Conservation (phyloP, 2,329 filamentous ascomycete genomes). For the Claviceps arundinis region DNA sequence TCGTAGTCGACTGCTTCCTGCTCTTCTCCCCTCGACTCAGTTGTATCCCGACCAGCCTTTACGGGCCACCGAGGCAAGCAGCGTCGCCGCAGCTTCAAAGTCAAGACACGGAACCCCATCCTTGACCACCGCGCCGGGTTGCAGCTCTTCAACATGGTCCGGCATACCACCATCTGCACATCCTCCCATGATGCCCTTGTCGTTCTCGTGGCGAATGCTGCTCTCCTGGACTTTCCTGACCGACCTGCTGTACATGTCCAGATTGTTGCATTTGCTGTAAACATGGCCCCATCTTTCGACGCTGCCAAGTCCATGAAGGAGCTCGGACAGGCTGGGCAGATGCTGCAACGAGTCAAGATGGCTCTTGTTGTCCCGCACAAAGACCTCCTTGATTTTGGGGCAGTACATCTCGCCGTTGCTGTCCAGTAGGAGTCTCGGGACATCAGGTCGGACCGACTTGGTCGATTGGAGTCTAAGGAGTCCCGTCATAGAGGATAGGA, state of each 20-base stretch:
- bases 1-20: no score
- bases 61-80: slow-evolving; percentile 2
- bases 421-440: slow-evolving; percentile 3
- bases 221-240: background rate
- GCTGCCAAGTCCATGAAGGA: slow-evolving; percentile 4
- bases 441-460: slow-evolving; percentile 3
- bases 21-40: background rate
- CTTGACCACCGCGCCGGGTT: background rate
- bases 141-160: slow-evolving; percentile 11
- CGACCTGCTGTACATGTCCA: slow-evolving; percentile 12
- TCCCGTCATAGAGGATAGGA: slow-evolving; percentile 8
- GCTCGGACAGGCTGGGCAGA: slow-evolving; percentile 14
- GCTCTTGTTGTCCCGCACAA: slow-evolving; percentile 15
- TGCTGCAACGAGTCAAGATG: slow-evolving; percentile 17
- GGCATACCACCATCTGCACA: slow-evolving; percentile 8
- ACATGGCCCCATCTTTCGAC: background rate
- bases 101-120: background rate
- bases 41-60: slow-evolving; percentile 4
- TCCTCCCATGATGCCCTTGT: background rate
- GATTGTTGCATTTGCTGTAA: slow-evolving; percentile 6
- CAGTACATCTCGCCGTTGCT: slow-evolving; percentile 7
- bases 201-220: background rate
- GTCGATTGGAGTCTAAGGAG: slow-evolving; percentile 13
- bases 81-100: background rate
- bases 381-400: background rate